A percentile compares a stretch with the other conserved stretches of the same genome.
phyloP scores from a whole-genome alignment of 2,329 filamentous ascomycete species.

The Beauveria asiatica region DNA sequence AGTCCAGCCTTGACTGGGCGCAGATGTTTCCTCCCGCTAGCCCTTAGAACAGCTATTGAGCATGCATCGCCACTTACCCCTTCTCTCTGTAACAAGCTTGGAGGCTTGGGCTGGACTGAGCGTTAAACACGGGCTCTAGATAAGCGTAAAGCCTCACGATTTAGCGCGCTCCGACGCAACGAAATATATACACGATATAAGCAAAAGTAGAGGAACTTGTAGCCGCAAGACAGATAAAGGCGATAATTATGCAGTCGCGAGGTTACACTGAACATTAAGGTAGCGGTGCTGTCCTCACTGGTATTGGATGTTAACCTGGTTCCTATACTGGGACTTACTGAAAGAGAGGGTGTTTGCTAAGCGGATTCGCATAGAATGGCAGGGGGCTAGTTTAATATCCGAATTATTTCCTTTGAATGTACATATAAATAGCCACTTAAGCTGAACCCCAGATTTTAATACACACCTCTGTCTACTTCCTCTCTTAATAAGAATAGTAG shows the following conservation, averaged over 20 bases:
- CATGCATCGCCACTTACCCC: conserved; percentile 24
- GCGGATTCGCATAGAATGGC: too few species aligned
- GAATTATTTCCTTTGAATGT: neutral
- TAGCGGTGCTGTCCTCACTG: too few species aligned
- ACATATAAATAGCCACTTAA: neutral
- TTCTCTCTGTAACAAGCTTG: neutral
- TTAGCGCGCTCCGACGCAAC: too few species aligned
- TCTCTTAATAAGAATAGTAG: neutral
- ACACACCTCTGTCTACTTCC: neutral
- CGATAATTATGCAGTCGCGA: neutral
- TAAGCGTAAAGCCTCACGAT: neutral
- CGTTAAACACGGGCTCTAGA: neutral
- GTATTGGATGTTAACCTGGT: too few species aligned
- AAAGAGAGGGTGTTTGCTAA: too few species aligned
- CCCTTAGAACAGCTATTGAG: conserved; percentile 40
- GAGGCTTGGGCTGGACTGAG: neutral
- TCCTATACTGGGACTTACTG: too few species aligned
- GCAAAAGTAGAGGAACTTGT: too few species aligned
- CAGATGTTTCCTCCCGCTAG: conserved; percentile 64
- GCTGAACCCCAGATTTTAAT: neutral
- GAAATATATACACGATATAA: too few species aligned
- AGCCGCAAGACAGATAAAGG: neutral
- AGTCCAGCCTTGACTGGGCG: conserved; percentile 40
- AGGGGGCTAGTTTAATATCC: too few species aligned
- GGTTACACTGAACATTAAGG: neutral